Base-by-base conservation (phyloP, 1,284 basidiomycete genomes). In the Porogramme epimiltina region DNA sequence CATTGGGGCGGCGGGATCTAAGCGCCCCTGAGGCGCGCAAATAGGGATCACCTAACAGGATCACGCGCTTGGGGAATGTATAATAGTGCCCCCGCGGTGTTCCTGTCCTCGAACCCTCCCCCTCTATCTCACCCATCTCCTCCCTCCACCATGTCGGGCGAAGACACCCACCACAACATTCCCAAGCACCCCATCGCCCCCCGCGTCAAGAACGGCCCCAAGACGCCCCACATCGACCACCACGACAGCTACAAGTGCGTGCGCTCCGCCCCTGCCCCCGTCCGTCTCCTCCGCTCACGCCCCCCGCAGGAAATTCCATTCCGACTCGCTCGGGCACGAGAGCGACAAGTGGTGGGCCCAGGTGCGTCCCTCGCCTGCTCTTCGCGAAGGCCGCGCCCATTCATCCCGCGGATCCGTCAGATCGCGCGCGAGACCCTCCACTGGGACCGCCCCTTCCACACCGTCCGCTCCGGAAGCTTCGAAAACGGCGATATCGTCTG, bases 381-480 rank as follows among this genome's bases (percentile, higher is more conserved):
- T 45, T 26, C 46, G 42, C 33, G 41, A 37, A 25, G 22, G 10
- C 36, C 33, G 13, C 44, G 15, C 42, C 40, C 49, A 40, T 39
- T 36, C 53, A 58, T 34, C 37, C 43, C 23, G 28, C 45, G 25
- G 37, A 47, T 56, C 38, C 19, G 34, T 39, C 55, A 96, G 87
- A 80, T 85, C 66, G 96, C 95, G 1, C 80, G 79, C 55, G 85
- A 94, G 61, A 84, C 82, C 24, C 77, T 99, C 28, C 77, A 91
- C 71, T 99, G 96, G 95, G 88, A 95, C 69, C 81, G 87, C 26
- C 92, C 92, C 26, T 99, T 98, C 82, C 80, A 87, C 60, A 95
- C 89, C 23, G 94, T 98, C 51, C 77, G 87, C 61, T 79, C 91
- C 9, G 96, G 97, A 44, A 79, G 81, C 28, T 98, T 98, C 67